phyloP scores from a whole-genome alignment of 257 asterid species.

The Hygrophila difformis region DNA sequence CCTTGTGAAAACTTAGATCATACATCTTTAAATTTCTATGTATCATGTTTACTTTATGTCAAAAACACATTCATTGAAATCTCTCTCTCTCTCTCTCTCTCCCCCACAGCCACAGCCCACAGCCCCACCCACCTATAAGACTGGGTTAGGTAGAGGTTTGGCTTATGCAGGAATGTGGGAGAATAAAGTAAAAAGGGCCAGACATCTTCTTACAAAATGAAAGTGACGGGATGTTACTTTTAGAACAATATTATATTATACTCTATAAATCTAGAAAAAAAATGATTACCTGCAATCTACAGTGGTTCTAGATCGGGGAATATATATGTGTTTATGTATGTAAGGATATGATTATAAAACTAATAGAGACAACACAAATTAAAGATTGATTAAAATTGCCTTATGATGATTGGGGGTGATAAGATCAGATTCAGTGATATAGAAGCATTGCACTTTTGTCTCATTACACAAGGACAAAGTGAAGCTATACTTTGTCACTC shows the following conservation, averaged over 20 bases:
- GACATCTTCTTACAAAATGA: slow-evolving; percentile 60
- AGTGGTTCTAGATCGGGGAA: slow-evolving; percentile 28
- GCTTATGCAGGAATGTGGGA: slow-evolving; percentile 35
- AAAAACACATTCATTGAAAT: slow-evolving; percentile 15
- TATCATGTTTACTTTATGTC: slow-evolving; percentile 13
- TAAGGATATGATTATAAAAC: slow-evolving; percentile 16
- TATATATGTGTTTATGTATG: too few species aligned
- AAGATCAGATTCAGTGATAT: slow-evolving; percentile 41
- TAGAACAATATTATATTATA: slow-evolving; percentile 15
- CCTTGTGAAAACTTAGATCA: slow-evolving; percentile 17
- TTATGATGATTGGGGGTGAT: slow-evolving; percentile 25
- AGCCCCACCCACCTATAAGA: neutral
- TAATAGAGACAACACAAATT: slow-evolving; percentile 7
- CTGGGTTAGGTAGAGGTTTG: slow-evolving; percentile 16
- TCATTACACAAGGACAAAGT: slow-evolving; percentile 57
- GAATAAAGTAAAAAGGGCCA: slow-evolving; percentile 93
- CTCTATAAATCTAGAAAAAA: slow-evolving; percentile 5
- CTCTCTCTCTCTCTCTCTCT: too few species aligned
- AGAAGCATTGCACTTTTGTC: slow-evolving; percentile 68
- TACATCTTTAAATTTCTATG: slow-evolving; percentile 5
- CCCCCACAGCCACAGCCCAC: too few species aligned
- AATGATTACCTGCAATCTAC: slow-evolving; percentile 32
- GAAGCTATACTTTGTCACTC: slow-evolving; percentile 47
- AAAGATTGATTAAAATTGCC: neutral
- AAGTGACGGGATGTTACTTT: slow-evolving; percentile 54